Conservation (phyloP, 75 land plant genomes). For the Sequoia sempervirens region DNA sequence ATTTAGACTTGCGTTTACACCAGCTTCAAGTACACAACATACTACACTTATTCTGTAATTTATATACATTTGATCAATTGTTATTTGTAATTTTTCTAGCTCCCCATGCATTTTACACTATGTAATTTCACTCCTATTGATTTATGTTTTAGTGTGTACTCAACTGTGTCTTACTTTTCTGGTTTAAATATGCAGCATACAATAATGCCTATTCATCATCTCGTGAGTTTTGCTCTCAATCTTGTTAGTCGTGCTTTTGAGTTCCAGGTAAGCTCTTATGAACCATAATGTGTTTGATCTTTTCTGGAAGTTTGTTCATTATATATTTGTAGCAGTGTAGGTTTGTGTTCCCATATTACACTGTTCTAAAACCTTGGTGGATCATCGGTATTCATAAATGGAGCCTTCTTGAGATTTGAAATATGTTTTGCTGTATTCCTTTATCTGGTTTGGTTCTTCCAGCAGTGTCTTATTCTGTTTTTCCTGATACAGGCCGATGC, state of each 20-base stretch:
- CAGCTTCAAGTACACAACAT: not conserved
- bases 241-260: conserved; percentile 97
- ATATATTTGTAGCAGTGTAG: not conserved
- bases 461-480: not conserved
- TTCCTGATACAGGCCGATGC: conserved; percentile 81
- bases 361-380: not conserved
- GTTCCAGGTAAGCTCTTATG: conserved; percentile 61
- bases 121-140: not conserved
- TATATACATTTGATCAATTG: not conserved
- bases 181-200: conserved; percentile 56
- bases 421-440: not conserved
- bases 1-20: not conserved
- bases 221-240: conserved; percentile 87
- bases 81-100: not conserved
- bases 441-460: not conserved
- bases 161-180: not conserved
- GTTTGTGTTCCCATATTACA: not conserved
- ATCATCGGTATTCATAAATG: not conserved
- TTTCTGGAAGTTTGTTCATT: not conserved
- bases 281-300: not conserved
- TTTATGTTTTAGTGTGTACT: not conserved
- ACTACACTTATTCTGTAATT: not conserved
- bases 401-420: not conserved
- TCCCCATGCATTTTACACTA: not conserved
- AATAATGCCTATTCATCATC: conserved; percentile 89